These are phyloP conservation scores for Olyra latifolia DNA, from an alignment of 176 grass and related monocot species.

Conservation along the genomic window DNA sequence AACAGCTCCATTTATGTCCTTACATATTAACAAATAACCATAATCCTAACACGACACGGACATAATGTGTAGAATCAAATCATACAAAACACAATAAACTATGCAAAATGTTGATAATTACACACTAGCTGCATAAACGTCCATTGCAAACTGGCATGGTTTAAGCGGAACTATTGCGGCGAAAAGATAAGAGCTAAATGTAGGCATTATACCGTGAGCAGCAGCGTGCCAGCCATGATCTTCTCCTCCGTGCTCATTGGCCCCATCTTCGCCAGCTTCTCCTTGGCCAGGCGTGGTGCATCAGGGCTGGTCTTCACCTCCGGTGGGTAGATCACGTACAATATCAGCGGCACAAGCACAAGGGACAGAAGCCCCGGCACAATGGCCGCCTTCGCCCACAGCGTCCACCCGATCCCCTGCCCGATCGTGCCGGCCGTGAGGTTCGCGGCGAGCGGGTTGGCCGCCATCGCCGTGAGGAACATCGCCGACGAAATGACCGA, in stretches of 20 bases:
- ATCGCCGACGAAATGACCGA: constrained; percentile 88
- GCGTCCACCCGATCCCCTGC: constrained; percentile 83
- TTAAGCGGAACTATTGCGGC: not conserved
- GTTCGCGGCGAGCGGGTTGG: constrained; percentile 86
- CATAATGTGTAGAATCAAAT: not conserved
- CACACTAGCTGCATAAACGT: not conserved
- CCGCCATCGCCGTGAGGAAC: constrained; percentile 96
- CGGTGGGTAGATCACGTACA: constrained; percentile 90
- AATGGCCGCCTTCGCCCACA: constrained; percentile 91
- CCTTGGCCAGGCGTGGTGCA: constrained; percentile 80
- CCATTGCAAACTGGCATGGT: not conserved
- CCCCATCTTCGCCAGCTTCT: constrained; percentile 82
- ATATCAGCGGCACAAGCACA: constrained; percentile 70
- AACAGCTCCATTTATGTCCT: not conserved
- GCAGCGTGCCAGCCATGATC: constrained; percentile 76
- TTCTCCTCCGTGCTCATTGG: constrained; percentile 82
- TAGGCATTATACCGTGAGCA: constrained; percentile 68
- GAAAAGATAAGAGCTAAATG: not conserved
- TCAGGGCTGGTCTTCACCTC: constrained; percentile 83
- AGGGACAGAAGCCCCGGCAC: constrained; percentile 81
- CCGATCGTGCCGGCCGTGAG: constrained; percentile 71
- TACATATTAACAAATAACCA: not conserved
- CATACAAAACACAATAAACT: not conserved
- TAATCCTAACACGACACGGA: not conserved
- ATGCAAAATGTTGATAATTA: not conserved